These are phyloP conservation scores for Jamesozyma rosinii DNA, from an alignment of 805 yeast species.

Conservation along the genomic window DNA sequence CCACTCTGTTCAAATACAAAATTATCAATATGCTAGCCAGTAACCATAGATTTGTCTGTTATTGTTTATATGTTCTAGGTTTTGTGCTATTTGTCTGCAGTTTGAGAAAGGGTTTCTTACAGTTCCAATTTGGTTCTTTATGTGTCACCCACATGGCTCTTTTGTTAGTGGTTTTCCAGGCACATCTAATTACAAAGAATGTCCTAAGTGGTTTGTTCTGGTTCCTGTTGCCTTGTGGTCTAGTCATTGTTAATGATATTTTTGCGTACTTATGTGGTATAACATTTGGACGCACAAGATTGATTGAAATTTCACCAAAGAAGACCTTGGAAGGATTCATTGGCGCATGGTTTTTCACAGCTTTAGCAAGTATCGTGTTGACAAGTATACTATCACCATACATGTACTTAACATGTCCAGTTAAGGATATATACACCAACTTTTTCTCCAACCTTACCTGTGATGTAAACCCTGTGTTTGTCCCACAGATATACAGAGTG, in stretches of 20 bases:
- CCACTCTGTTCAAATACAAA: slow-evolving; percentile 31
- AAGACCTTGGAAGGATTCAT: slow-evolving; percentile 95
- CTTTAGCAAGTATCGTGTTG: slow-evolving; percentile 57
- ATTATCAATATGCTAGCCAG: slow-evolving; percentile 48
- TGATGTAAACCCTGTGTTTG: slow-evolving; percentile 81
- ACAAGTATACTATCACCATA: slow-evolving; percentile 56
- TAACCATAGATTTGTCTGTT: slow-evolving; percentile 78
- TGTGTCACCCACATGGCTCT: slow-evolving; percentile 92
- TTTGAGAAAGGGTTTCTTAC: slow-evolving; percentile 77
- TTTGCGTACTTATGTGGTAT: slow-evolving; percentile 96
- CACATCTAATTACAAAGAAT: slow-evolving; percentile 84
- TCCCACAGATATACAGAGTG: slow-evolving; percentile 66
- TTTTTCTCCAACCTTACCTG: slow-evolving; percentile 59
- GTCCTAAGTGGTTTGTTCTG: slow-evolving; percentile 85
- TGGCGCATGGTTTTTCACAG: slow-evolving; percentile 96
- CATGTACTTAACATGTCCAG: slow-evolving; percentile 82
- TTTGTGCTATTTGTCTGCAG: slow-evolving; percentile 85
- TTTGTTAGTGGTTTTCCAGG: slow-evolving; percentile 83
- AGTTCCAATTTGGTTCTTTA: slow-evolving; percentile 88
- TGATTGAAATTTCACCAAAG: slow-evolving; percentile 90
- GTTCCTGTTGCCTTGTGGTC: slow-evolving; percentile 85
- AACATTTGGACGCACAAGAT: slow-evolving; percentile 86
- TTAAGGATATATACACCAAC: slow-evolving; percentile 51
- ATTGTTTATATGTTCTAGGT: slow-evolving; percentile 76
- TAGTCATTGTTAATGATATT: slow-evolving; percentile 89